Evolutionary conservation across 2,329 filamentous ascomycete species (phyloP), one percentile per base, ranked within the genome.

Genomic region (Rutstroemia sp.): DNA sequence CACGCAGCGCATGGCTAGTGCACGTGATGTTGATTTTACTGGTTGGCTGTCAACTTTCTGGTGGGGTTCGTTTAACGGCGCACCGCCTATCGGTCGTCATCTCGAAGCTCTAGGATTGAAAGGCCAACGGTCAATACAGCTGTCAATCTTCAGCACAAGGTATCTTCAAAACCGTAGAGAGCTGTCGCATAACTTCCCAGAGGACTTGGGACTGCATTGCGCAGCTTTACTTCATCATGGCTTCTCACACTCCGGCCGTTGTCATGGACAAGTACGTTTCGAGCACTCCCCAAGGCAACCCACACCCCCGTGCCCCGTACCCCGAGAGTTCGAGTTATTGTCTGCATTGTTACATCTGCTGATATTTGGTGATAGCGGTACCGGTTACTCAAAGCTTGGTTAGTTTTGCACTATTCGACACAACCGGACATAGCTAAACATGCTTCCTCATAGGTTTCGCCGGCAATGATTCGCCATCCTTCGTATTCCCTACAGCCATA

Each of bases 191-290:
- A 64, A 58, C 56, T 60, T 62, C 56, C 60, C 60, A 51, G 56
- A 52, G 62, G 50, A 54, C 54, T 51, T 54, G 61, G 64, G 63
- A 62, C 59, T 60, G 65, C 59, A 45, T 51, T 56, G 64, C 64
- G 58, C 60, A 57, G 49, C 61, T 60, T 61, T 54, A 57, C 51
- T 64, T 68, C 72, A 78, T 72, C 68, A 99, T 99, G 94, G 92
- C 94, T 72, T 88, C 88, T 78, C 92, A 97, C 84, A 97, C 94
- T 73, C 94, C 94, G 69, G 94, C 94, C 89, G 94, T 99, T 96
- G 94, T 99, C 90, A 99, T 99, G 92, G 94, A 99, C 94, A 99
- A 99, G 94, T 96, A 87, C 77, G 90, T 72, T 69, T 67, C 69
- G 61, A 68, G 67, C 27, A 48, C 69, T 67, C 66, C 70, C 57